Conservation (phyloP, 2,329 filamentous ascomycete species). For the Alternaria sp. region DNA sequence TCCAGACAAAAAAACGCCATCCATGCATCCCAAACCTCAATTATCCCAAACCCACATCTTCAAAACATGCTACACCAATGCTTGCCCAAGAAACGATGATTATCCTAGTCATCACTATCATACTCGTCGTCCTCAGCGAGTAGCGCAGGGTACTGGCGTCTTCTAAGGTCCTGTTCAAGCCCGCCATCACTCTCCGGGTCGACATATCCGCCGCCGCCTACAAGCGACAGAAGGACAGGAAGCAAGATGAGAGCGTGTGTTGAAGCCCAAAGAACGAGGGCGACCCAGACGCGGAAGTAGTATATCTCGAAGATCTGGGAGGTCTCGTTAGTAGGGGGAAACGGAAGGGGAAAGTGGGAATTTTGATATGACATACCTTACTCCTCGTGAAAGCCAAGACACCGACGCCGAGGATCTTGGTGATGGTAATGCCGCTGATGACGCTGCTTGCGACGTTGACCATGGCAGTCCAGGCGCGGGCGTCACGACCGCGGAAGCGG, state of each 20-base stretch:
- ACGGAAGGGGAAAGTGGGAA: no score
- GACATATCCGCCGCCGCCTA: constrained; percentile 83
- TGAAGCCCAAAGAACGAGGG: constrained; percentile 87
- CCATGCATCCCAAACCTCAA: background rate
- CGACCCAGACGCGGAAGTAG: constrained; percentile 96
- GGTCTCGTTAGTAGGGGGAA: background rate
- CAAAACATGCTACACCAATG: background rate
- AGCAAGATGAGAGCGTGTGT: constrained; percentile 89
- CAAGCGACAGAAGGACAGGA: constrained; percentile 84
- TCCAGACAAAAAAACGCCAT: background rate
- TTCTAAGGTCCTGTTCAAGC: constrained; percentile 85
- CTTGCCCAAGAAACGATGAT: background rate
- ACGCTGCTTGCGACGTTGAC: constrained; percentile 95
- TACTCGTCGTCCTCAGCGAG: constrained; percentile 74
- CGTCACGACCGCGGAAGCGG: constrained; percentile 80
- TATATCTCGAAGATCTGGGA: constrained; percentile 92
- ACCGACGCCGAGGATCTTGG: constrained; percentile 88
- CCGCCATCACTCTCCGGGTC: constrained; percentile 88
- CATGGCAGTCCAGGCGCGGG: constrained; percentile 88
- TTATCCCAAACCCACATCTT: background rate
- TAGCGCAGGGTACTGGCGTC: constrained; percentile 76
- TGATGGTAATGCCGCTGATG: constrained; percentile 94
- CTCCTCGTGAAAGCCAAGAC: constrained; percentile 93
- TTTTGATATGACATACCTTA: constrained; percentile 59
- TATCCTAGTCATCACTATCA: constrained; percentile 55